Evolutionary conservation across 768 basidiomycete genomes (phyloP).

Genomic region (Zangia roseola): DNA sequence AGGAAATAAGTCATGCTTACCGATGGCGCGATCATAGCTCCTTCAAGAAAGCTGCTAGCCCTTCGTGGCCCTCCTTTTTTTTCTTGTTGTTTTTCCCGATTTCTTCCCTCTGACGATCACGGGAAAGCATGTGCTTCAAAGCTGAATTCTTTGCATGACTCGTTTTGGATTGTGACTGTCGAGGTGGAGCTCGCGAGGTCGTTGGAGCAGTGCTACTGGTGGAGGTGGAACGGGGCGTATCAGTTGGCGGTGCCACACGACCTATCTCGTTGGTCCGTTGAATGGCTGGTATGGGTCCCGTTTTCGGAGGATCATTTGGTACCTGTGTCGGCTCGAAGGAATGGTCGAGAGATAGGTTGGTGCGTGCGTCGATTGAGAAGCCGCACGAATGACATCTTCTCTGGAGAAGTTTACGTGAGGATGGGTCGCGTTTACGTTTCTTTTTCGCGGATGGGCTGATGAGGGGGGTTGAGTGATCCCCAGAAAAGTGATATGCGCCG

Average conservation of each 20-base stretch:
- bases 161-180: slow-evolving; percentile 43
- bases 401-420: slow-evolving; percentile 4
- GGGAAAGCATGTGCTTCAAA: slow-evolving; percentile 62
- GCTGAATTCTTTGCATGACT: slow-evolving; percentile 37
- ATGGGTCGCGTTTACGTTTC: slow-evolving; percentile 9
- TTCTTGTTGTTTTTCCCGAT: slow-evolving; percentile 20
- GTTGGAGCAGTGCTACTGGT: neutral
- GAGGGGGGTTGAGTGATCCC: slow-evolving; percentile 37
- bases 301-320: neutral
- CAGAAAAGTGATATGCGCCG: slow-evolving; percentile 46
- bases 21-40: slow-evolving; percentile 11
- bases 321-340: neutral
- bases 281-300: neutral
- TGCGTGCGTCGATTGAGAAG: slow-evolving; percentile 6
- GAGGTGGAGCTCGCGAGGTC: slow-evolving; percentile 2
- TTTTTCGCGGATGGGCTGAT: slow-evolving; percentile 23
- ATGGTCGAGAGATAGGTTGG: neutral
- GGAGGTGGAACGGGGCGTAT: neutral
- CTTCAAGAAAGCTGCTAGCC: slow-evolving; percentile 52
- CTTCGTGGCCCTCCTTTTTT: slow-evolving; percentile 29
- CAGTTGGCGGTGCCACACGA: neutral
- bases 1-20: neutral
- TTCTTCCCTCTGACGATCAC: slow-evolving; percentile 51
- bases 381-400: slow-evolving; percentile 24
- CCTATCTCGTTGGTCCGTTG: neutral